Evolutionary conservation across 495 filamentous ascomycete species (phyloP), one percentile per base, ranked within the genome.

Genomic region (Recurvomyces mirabilis): DNA sequence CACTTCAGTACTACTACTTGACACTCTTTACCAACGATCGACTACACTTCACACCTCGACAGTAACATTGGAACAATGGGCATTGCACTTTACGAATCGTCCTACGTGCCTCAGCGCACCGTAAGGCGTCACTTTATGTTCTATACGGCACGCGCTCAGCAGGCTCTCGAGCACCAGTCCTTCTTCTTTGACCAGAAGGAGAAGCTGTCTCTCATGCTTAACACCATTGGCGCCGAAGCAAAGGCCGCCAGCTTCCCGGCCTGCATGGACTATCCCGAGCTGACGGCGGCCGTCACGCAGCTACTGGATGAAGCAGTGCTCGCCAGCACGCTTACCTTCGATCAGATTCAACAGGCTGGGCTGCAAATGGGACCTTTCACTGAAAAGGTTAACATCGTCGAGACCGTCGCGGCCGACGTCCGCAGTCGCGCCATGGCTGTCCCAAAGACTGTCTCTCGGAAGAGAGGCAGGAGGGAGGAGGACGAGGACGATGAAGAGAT

Each of bases 141-240:
- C 36, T 47, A 41, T 37, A 47, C 45, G 5, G 14, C 45, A n/a
- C 35, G 45, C 19, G 45, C 45, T 9, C 26, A 35, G 14, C 15
- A 21, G 6, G 37, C 37, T n/a, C 33, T 35, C 30, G 29, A 41
- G 26, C 18, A 30, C 30, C 45, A 47, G 30, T 12, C 31, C 1
- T 47, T 47, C 38, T 47, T 41, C 45, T 47, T 47, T 22, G 45
- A 31, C 18, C 36, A 40, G 20, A 31, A 25, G 24, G 37, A 31
- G 14, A 47, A 47, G 25, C 45, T 47, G n/a, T 12, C 36, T 19
- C 23, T 2, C n/a, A 4, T 47, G 15, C 45, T 47, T 31, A 47
- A 47, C 21, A 23, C 37, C 38, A 28, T 47, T 19, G 35, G 36
- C 6, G 18, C 13, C 1, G 45, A 47, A 11, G 45, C 45, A 4